Percentiles rank a stretch among this genome's conserved stretches.
Evolutionary conservation across 2,329 filamentous ascomycete genomes (phyloP).

Genomic region (Colletotrichum coccodes): DNA sequence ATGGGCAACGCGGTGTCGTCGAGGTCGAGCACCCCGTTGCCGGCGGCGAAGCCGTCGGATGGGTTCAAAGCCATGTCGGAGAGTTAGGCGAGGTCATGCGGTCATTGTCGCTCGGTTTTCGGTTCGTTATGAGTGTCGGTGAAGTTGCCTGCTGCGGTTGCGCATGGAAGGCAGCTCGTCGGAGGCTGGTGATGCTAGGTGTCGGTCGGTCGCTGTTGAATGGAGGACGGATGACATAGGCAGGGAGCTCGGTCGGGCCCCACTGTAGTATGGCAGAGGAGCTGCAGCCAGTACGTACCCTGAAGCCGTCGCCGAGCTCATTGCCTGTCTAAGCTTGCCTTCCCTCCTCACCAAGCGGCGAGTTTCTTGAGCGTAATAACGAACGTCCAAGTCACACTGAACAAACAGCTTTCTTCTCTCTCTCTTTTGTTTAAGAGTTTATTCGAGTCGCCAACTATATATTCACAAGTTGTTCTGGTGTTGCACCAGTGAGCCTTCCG

Average conservation of each 20-base stretch:
- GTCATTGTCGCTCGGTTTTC: conserved; percentile 19
- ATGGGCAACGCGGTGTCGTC: conserved; percentile 79
- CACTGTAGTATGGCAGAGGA: conserved; percentile 3
- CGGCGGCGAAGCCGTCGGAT: conserved; percentile 78
- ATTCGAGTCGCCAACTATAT: not conserved
- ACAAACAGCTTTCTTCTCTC: too few relatives aligned
- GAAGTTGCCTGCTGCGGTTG: conserved; percentile 6
- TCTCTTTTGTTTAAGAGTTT: not conserved
- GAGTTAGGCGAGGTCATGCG: conserved; percentile 15
- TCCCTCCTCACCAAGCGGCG: not conserved
- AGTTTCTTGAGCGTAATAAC: not conserved
- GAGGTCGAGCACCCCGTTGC: conserved; percentile 65
- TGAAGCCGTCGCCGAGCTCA: not conserved
- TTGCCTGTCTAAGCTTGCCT: not conserved
- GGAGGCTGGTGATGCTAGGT: conserved; percentile 20
- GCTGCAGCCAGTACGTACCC: conserved; percentile 26
- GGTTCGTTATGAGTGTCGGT: conserved; percentile 10
- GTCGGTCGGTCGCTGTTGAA: conserved; percentile 21
- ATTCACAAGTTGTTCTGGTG: not conserved
- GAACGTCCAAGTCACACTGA: too few relatives aligned
- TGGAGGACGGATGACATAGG: conserved; percentile 32
- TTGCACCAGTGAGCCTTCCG: not conserved
- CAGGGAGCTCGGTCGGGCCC: conserved; percentile 11
- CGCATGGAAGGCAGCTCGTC: conserved; percentile 22
- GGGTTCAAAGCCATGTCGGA: conserved; percentile 73